Percentiles rank a stretch among this genome's conserved stretches.
phyloP scores from a whole-genome alignment of 306 rosid genomes.

The Pterocarpus santalinus region DNA sequence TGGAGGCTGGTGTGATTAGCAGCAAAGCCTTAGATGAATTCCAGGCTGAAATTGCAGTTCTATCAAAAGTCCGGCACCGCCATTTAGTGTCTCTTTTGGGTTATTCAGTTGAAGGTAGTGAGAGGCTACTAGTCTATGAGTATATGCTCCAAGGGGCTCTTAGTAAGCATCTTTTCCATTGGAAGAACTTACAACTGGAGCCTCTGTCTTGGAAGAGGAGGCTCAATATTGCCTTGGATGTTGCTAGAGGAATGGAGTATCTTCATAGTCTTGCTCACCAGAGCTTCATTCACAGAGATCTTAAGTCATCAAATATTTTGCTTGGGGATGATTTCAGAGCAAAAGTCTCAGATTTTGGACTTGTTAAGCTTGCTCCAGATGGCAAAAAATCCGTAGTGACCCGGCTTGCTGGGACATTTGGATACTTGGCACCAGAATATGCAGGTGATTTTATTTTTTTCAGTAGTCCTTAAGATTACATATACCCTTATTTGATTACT shows the following conservation, averaged over 20 bases:
- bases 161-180: conserved; percentile 83
- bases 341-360: conserved; percentile 85
- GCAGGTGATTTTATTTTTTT: conserved; percentile 63
- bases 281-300: conserved; percentile 90
- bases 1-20: conserved; percentile 76
- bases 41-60: conserved; percentile 87
- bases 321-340: conserved; percentile 85
- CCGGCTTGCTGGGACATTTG: conserved; percentile 91
- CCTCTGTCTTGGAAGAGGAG: conserved; percentile 91
- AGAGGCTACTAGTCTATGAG: conserved; percentile 82
- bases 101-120: conserved; percentile 72
- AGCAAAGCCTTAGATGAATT: conserved; percentile 81
- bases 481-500: neutral
- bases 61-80: conserved; percentile 90
- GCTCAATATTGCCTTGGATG: conserved; percentile 88
- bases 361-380: conserved; percentile 92
- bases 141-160: conserved; percentile 94
- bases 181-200: conserved; percentile 71
- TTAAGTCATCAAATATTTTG: conserved; percentile 83
- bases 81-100: conserved; percentile 89
- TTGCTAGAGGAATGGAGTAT: conserved; percentile 87
- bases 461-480: neutral
- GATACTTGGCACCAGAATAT: conserved; percentile 91
- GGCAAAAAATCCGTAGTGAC: conserved; percentile 83
- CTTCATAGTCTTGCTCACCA: conserved; percentile 78